phyloP scores from a whole-genome alignment of 352 stramenopile species.

The Thalassiosira livingstoniorum region DNA sequence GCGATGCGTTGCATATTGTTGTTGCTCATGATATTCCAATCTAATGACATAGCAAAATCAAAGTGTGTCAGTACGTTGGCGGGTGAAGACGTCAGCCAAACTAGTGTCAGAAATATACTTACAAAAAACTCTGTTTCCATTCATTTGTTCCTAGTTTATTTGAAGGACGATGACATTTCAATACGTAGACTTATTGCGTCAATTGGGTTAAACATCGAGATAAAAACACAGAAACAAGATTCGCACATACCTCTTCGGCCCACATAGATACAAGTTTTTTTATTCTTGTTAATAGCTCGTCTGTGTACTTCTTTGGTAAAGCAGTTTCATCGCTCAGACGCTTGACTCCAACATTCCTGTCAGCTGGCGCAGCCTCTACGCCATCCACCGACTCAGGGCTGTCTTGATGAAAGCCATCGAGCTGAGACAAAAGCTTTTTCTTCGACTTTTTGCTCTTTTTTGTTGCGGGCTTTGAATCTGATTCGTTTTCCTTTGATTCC shows the following conservation, averaged over 20 bases:
- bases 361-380: too few relatives aligned
- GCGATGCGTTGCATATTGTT: constrained; percentile 72
- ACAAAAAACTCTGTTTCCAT: constrained; percentile 80
- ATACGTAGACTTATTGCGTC: background rate
- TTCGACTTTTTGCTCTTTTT: constrained; percentile 33
- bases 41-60: constrained; percentile 38
- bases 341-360: constrained; percentile 29
- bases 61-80: constrained; percentile 1
- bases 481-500: constrained; percentile 15
- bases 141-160: constrained; percentile 64
- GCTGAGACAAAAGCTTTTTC: constrained; percentile 6
- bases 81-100: constrained; percentile 11
- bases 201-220: background rate
- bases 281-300: constrained; percentile 56
- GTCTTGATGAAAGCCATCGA: constrained; percentile 1
- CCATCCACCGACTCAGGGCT: background rate
- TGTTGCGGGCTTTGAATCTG: constrained; percentile 30
- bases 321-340: constrained; percentile 28
- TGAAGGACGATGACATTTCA: too few relatives aligned
- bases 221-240: constrained; percentile 7
- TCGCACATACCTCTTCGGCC: constrained; percentile 64
- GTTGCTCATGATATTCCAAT: constrained; percentile 83
- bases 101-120: constrained; percentile 42
- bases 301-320: constrained; percentile 62
- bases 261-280: constrained; percentile 74